Percentiles rank a stretch among this genome's conserved stretches.
phyloP scores from a whole-genome alignment of 2,329 filamentous ascomycete genomes.

The Sordariomycetes sp. region DNA sequence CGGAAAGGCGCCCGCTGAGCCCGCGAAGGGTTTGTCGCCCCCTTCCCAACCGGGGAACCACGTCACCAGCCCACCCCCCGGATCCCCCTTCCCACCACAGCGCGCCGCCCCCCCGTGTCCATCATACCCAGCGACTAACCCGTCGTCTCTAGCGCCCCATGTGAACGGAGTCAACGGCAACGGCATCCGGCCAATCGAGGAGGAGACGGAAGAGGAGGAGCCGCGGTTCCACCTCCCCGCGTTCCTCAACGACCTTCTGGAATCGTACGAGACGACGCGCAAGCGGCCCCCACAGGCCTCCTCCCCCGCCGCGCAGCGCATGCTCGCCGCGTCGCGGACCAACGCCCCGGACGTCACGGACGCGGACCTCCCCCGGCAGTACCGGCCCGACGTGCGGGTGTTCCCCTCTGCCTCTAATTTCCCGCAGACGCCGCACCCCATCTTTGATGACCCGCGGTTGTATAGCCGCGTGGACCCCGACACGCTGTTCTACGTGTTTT shows the following conservation, averaged over 20 bases:
- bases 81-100: not conserved
- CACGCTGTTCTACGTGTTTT: conserved; percentile 96
- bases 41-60: not conserved
- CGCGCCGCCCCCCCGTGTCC: not conserved
- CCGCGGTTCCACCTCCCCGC: conserved; percentile 88
- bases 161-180: conserved; percentile 29
- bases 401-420: conserved; percentile 67
- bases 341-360: conserved; percentile 65
- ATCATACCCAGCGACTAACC: conserved; percentile 7
- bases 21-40: conserved; percentile 26
- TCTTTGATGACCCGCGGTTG: conserved; percentile 81
- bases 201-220: conserved; percentile 44
- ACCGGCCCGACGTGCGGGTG: conserved; percentile 71
- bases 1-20: conserved; percentile 25
- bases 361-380: conserved; percentile 69
- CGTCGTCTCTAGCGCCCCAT: conserved; percentile 19
- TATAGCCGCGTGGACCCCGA: conserved; percentile 89
- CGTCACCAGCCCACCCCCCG: not conserved
- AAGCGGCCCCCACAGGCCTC: conserved; percentile 48
- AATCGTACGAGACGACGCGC: conserved; percentile 79
- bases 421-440: conserved; percentile 79
- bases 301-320: conserved; percentile 54
- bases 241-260: conserved; percentile 76
- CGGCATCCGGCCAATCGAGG: conserved; percentile 30
- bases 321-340: conserved; percentile 63